Evolutionary conservation across 2,329 filamentous ascomycete species (phyloP).

Genomic region (Trichoderma sp.): DNA sequence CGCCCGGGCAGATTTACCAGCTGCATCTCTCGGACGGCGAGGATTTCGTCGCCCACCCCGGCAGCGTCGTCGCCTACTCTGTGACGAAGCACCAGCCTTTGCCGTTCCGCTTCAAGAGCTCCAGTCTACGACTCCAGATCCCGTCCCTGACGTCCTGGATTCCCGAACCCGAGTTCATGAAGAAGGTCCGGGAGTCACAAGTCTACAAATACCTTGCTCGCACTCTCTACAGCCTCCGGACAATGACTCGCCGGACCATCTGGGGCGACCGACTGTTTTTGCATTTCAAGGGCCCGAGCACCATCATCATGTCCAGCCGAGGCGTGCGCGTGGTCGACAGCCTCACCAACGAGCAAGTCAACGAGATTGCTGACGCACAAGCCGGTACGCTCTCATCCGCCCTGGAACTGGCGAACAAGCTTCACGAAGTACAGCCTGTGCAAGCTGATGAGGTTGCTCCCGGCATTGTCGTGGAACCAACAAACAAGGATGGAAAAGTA

Average conservation of each 20-base stretch:
- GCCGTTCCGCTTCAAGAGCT: slow-evolving; percentile 83
- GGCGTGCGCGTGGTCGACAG: slow-evolving; percentile 77
- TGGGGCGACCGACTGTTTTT: slow-evolving; percentile 95
- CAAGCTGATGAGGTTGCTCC: slow-evolving; percentile 39
- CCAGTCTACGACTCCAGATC: slow-evolving; percentile 75
- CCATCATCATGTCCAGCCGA: slow-evolving; percentile 85
- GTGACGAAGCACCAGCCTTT: slow-evolving; percentile 72
- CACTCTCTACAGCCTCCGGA: slow-evolving; percentile 70
- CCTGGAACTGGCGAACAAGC: slow-evolving; percentile 50
- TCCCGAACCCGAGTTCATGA: slow-evolving; percentile 72
- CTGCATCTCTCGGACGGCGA: slow-evolving; percentile 79
- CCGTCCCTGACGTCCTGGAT: slow-evolving; percentile 68
- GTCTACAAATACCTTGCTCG: slow-evolving; percentile 71
- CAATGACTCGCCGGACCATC: slow-evolving; percentile 76
- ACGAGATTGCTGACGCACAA: slow-evolving; percentile 84
- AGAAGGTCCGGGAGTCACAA: slow-evolving; percentile 68
- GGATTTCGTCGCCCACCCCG: slow-evolving; percentile 87
- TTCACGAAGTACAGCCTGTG: slow-evolving; percentile 23
- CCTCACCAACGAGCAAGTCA: slow-evolving; percentile 75
- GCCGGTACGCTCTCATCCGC: slow-evolving; percentile 69
- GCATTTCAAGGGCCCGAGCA: slow-evolving; percentile 83
- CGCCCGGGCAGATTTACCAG: slow-evolving; percentile 87
- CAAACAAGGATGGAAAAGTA: slow-evolving; percentile 66
- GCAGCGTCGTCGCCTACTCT: slow-evolving; percentile 89
- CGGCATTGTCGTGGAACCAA: slow-evolving; percentile 58